A percentile compares a stretch with the other conserved stretches of the same genome.
phyloP scores from a whole-genome alignment of 176 grass and related monocot species.

The Panicum miliaceum region DNA sequence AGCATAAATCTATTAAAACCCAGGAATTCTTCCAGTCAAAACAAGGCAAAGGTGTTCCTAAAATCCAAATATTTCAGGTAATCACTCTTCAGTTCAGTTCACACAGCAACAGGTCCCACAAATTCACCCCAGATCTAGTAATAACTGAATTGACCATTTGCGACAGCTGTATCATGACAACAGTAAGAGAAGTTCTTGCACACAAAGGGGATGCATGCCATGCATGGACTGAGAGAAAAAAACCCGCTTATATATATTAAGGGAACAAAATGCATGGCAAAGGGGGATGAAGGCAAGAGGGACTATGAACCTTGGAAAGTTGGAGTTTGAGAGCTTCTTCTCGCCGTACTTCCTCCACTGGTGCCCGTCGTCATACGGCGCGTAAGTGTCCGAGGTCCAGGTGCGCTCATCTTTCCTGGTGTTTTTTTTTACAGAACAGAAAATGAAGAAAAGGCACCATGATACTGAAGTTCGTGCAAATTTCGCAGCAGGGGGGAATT shows the following conservation, averaged over 20 bases:
- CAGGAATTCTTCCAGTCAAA: conserved; percentile 11
- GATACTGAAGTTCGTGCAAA: neutral
- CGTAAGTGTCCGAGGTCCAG: conserved; percentile 57
- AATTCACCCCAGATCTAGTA: conserved; percentile 17
- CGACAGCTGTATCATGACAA: neutral
- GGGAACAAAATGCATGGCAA: neutral
- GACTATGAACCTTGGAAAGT: conserved; percentile 58
- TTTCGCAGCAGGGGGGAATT: neutral
- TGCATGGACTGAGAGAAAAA: conserved; percentile 1
- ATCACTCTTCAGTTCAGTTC: conserved; percentile 3
- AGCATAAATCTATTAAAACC: neutral
- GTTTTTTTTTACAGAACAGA: neutral
- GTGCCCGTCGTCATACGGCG: conserved; percentile 73
- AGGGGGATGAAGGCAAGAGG: neutral
- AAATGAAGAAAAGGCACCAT: neutral
- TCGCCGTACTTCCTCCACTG: conserved; percentile 97
- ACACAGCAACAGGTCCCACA: neutral
- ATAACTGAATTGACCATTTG: neutral
- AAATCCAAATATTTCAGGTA: conserved; percentile 4
- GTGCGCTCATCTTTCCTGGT: conserved; percentile 52
- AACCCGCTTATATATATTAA: neutral
- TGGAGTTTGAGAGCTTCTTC: conserved; percentile 76
- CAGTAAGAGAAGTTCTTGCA: neutral
- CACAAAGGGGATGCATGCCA: neutral
- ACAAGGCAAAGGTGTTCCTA: neutral